Evolutionary conservation across 179 eudicot species (phyloP).

Genomic region (Silene coronaria): DNA sequence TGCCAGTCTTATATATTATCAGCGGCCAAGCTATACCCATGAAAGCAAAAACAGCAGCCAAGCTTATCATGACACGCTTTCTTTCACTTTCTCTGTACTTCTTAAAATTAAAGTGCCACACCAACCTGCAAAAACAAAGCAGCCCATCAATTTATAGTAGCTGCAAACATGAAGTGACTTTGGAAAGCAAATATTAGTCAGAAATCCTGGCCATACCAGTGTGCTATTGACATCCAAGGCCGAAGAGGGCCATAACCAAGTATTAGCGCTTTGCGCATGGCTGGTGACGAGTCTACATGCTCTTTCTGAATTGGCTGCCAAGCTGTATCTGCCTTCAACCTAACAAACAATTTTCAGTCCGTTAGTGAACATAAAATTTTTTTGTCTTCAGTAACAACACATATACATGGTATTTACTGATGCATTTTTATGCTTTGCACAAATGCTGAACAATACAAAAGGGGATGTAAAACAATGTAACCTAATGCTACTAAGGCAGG

Average conservation of each 20-base stretch:
- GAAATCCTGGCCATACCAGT: constrained; percentile 51
- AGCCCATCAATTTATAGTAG: neutral
- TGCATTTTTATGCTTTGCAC: neutral
- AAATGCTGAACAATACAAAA: neutral
- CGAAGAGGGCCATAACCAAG: constrained; percentile 84
- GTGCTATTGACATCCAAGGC: constrained; percentile 89
- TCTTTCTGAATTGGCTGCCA: constrained; percentile 72
- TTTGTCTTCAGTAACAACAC: neutral
- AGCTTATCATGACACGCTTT: constrained; percentile 75
- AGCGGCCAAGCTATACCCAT: constrained; percentile 87
- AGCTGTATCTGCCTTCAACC: constrained; percentile 89
- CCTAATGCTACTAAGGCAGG: neutral
- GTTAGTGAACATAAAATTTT: constrained; percentile 14
- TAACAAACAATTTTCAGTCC: constrained; percentile 21
- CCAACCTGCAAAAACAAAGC: constrained; percentile 39
- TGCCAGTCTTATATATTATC: constrained; percentile 60
- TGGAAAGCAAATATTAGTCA: neutral
- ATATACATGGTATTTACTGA: neutral
- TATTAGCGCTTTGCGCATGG: constrained; percentile 61
- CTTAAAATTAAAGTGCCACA: constrained; percentile 64
- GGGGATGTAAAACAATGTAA: constrained; percentile 4
- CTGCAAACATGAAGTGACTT: neutral
- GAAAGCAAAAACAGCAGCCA: constrained; percentile 77
- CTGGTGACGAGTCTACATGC: constrained; percentile 50
- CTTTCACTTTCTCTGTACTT: constrained; percentile 76